A percentile compares a stretch with the other conserved stretches of the same genome.
These are phyloP conservation scores for Alectoria sarmentosa DNA, from an alignment of 495 filamentous ascomycete genomes.

Conservation along the genomic window DNA sequence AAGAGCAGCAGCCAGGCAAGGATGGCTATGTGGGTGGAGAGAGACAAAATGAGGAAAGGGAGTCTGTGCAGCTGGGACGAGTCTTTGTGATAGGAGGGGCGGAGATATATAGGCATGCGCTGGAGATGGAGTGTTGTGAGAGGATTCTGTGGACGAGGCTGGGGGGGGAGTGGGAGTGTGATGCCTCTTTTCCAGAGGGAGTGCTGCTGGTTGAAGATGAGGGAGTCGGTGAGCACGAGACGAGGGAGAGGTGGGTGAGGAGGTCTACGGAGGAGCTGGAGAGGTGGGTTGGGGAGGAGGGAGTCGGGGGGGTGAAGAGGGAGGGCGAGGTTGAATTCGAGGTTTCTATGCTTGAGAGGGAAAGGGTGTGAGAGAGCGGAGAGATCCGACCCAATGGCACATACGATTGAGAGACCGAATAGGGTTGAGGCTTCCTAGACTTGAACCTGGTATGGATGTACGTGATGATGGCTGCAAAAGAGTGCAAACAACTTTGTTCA, in stretches of 20 bases:
- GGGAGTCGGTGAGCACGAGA: slow-evolving; percentile 11
- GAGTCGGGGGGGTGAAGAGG: slow-evolving; percentile 21
- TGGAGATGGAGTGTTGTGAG: slow-evolving; percentile 43
- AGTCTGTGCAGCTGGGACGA: slow-evolving; percentile 33
- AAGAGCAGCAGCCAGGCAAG: background rate
- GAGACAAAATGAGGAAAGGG: slow-evolving; percentile 21
- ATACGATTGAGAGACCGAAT: background rate
- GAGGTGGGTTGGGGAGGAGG: slow-evolving; percentile 27
- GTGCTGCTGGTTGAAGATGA: slow-evolving; percentile 7
- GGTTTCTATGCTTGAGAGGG: slow-evolving; percentile 26
- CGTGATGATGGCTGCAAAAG: background rate
- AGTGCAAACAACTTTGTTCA: background rate
- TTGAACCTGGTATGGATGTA: slow-evolving; percentile 4
- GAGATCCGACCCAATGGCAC: too few species aligned
- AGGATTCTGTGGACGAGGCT: slow-evolving; percentile 60
- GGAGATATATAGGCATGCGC: slow-evolving; percentile 69
- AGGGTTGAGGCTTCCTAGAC: background rate
- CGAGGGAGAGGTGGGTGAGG: slow-evolving; percentile 27
- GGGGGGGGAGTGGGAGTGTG: slow-evolving; percentile 67
- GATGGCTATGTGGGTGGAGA: background rate
- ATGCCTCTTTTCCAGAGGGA: slow-evolving; percentile 71
- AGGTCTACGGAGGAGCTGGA: slow-evolving; percentile 25
- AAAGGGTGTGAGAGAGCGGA: background rate
- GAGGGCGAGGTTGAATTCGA: slow-evolving; percentile 26
- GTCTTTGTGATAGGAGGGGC: slow-evolving; percentile 87